Evolutionary conservation across 2,329 filamentous ascomycete species (phyloP), one percentile per base, ranked within the genome.

Genomic region (Ascochyta koolunga): DNA sequence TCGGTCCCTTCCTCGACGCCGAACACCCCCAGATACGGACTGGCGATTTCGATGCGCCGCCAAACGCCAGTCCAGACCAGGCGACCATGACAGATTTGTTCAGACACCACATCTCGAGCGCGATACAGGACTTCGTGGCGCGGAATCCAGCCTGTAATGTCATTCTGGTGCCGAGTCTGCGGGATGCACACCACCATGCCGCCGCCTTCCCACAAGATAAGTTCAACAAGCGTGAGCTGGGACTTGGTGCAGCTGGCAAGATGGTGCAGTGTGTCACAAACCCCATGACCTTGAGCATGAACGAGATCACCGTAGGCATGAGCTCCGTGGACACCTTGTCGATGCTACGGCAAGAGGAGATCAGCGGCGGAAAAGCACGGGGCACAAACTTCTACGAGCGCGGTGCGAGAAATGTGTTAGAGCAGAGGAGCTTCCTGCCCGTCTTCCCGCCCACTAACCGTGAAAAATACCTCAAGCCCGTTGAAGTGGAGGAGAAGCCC

Each of bases 341-440:
- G 59, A 91, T 97, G 75, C 78, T 97, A 46, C 83, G 88, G n/a
- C 80, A 83, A 22, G 88, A 93, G 66, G 91, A 96, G 73, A 80
- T 88, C 1, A 75, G 79, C 5, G 82, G 83, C 18, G 83, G 83
- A 1, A 81, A 79, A 42, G 81, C 83, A 0, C 72, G 73, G 8
- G 82, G 87, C 47, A 73, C 81, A 0, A 86, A 90, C 62, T 66
- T 90, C 22, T 80, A 93, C 66, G 85, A 87, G 15, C 79, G 93
- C n/a, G 76, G 93, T 40, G 86, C 89, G 5, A 83, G 86, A 18
- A 88, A 95, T 62, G 75, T 99, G 16, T 85, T 99, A 52, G 89
- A 96, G 75, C 95, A 98, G 77, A 82, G 93, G 6, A 92, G 95
- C 69, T 98, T 93, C 75, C 91, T 91, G 67, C 95, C 95, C 0